Evolutionary conservation across 1,139 yeast species (phyloP).

Genomic region (Torulaspora globosa): DNA sequence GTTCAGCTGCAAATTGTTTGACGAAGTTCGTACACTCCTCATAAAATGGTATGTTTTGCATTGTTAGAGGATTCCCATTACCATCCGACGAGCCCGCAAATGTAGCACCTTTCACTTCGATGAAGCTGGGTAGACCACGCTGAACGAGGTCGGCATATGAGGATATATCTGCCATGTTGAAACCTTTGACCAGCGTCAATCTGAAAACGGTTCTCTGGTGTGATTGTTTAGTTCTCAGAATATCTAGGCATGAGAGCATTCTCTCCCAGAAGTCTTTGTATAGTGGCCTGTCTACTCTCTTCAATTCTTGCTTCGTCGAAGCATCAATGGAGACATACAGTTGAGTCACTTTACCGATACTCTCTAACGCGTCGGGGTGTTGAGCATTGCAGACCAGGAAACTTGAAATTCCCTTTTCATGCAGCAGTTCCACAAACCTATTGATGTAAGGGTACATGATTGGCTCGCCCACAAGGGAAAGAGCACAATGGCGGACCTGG

Average conservation of each 20-base stretch:
- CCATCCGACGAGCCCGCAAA: slow-evolving; percentile 82
- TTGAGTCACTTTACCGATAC: slow-evolving; percentile 75
- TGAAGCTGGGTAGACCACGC: slow-evolving; percentile 78
- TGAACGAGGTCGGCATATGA: slow-evolving; percentile 90
- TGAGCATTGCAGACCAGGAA: slow-evolving; percentile 94
- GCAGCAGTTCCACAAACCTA: slow-evolving; percentile 75
- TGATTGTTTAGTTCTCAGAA: slow-evolving; percentile 62
- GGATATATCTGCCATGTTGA: slow-evolving; percentile 74
- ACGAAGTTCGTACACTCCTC: slow-evolving; percentile 85
- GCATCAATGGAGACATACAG: slow-evolving; percentile 92
- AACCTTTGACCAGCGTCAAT: slow-evolving; percentile 85
- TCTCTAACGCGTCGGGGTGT: slow-evolving; percentile 78
- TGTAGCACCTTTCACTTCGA: slow-evolving; percentile 92
- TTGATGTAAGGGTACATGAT: slow-evolving; percentile 89
- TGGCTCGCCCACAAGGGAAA: slow-evolving; percentile 91
- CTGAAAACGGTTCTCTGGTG: slow-evolving; percentile 91
- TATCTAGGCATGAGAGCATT: slow-evolving; percentile 73
- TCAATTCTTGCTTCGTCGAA: slow-evolving; percentile 72
- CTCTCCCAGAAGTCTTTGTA: slow-evolving; percentile 94
- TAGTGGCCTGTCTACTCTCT: slow-evolving; percentile 81
- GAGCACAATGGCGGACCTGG: slow-evolving; percentile 83
- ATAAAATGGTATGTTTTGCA: slow-evolving; percentile 93
- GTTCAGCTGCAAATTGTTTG: slow-evolving; percentile 52
- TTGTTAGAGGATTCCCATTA: slow-evolving; percentile 83
- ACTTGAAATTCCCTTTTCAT: slow-evolving; percentile 71